Conservation (phyloP, 257 asterid species). For the Forsythia viridissima region DNA sequence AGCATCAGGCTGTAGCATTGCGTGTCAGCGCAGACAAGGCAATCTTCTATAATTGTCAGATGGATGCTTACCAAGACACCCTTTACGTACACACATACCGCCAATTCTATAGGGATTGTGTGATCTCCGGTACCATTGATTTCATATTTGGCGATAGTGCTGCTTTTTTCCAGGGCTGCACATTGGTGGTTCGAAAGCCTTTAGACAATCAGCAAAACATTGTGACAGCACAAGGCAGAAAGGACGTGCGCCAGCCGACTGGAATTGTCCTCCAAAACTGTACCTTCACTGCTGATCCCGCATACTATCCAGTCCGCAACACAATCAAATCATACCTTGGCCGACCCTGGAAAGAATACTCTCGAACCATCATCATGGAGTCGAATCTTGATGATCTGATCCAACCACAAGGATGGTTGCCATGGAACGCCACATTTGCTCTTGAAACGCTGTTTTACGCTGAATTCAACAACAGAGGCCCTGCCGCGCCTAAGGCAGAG, state of each 20-base stretch:
- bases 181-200: slow-evolving; percentile 50
- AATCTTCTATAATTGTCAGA: slow-evolving; percentile 65
- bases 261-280: slow-evolving; percentile 56
- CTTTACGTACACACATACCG: slow-evolving; percentile 73
- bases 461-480: slow-evolving; percentile 53
- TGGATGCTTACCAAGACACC: slow-evolving; percentile 84
- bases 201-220: slow-evolving; percentile 47
- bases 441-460: slow-evolving; percentile 47
- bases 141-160: slow-evolving; percentile 75
- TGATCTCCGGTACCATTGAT: slow-evolving; percentile 75
- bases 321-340: slow-evolving; percentile 43
- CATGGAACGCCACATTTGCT: slow-evolving; percentile 40
- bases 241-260: slow-evolving; percentile 35
- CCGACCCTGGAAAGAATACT: slow-evolving; percentile 61
- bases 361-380: slow-evolving; percentile 55
- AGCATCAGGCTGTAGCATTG: slow-evolving; percentile 75
- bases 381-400: slow-evolving; percentile 44
- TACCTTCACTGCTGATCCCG: slow-evolving; percentile 40
- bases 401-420: slow-evolving; percentile 61
- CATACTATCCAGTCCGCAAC: slow-evolving; percentile 25
- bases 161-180: slow-evolving; percentile 71
- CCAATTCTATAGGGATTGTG: slow-evolving; percentile 78
- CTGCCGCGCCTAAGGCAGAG: slow-evolving; percentile 37
- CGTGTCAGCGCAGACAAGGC: slow-evolving; percentile 72
- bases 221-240: slow-evolving; percentile 69